A percentile compares a stretch with the other conserved stretches of the same genome.
phyloP scores from a whole-genome alignment of 2,329 filamentous ascomycete species.

The Botrytis porri region DNA sequence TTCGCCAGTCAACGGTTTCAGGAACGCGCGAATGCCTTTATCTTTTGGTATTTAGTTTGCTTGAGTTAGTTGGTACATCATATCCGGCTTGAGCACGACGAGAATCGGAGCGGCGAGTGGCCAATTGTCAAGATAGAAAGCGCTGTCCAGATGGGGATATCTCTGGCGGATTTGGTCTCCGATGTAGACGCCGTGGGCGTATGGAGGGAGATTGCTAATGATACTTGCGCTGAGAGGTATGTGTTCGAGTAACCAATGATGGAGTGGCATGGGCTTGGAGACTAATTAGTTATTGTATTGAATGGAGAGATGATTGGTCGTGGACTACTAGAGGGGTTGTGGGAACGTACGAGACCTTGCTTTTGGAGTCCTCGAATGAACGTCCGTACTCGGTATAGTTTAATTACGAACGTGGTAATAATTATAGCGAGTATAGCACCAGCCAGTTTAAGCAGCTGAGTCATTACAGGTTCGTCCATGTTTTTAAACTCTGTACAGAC shows the following conservation, averaged over 20 bases:
- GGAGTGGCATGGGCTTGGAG: background rate
- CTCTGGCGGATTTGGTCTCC: constrained; percentile 6
- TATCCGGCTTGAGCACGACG: constrained; percentile 19
- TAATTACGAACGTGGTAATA: background rate
- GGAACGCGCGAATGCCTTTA: constrained; percentile 1
- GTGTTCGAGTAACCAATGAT: constrained; percentile 1
- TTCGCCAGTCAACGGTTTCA: constrained; percentile 8
- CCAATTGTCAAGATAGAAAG: constrained; percentile 21
- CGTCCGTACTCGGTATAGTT: background rate
- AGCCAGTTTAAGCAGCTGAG: background rate
- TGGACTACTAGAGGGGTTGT: background rate
- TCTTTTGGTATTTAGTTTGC: constrained; percentile 16
- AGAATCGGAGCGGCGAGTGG: constrained; percentile 19
- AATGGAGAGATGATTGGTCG: background rate
- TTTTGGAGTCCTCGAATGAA: background rate
- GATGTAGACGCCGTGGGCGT: background rate
- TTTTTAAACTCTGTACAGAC: background rate
- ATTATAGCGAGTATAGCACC: background rate
- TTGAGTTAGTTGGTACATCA: constrained; percentile 18
- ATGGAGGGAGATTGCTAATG: background rate
- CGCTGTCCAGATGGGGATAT: constrained; percentile 7
- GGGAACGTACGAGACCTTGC: background rate
- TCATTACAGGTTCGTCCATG: background rate
- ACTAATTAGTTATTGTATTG: background rate
- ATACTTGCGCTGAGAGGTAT: constrained; percentile 7